Base-by-base conservation (phyloP, 345 rosid genomes). In the Arabidopsis suecica region DNA sequence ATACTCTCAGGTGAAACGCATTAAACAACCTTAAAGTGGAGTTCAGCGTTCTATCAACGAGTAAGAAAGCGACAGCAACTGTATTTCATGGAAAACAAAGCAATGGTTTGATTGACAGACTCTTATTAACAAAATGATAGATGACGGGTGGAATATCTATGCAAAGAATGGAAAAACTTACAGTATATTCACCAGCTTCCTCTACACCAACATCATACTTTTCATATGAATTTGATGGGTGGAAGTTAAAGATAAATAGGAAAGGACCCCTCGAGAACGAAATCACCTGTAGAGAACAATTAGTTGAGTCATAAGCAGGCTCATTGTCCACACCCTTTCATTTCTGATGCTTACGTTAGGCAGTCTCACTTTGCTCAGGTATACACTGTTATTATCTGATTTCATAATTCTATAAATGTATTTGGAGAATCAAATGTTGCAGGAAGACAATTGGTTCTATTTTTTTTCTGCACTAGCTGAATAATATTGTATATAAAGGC, bases 181-280 rank as follows among this genome's bases (percentile, higher is more conserved):
- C 98, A 42, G 84, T 93, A 79, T 91, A 94, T 74, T 94, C 97
- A 72, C 98, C 98, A 32, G 98, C 98, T 84, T 94, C 98, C 72
- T 94, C 98, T 58, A 90, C 87, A 6, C 97, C 98, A 1, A 90
- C 76, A 63, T 51, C 61, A 81, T 90, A 88, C 61, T 73, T 82
- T 73, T 80, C 83, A 61, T 90, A 84, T 33, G 88, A 82, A 58
- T 83, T 74, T 72, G 89, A 81, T 44, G 98, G 98, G 77, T 91
- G 97, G 78, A 94, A 94, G 85, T 94, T 94, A 80, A 88, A 91
- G 56, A 94, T 73, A 74, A 94, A 88, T 60, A 94, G 82, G 82
- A 94, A 79, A 82, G 97, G 97, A 72, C 97, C 98, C 76, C 97
- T 80, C 38, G 80, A 74, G 74, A 85, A 91, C 54, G 95, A 85